phyloP scores from a whole-genome alignment of 257 asterid species.

The Jacaranda copaia region DNA sequence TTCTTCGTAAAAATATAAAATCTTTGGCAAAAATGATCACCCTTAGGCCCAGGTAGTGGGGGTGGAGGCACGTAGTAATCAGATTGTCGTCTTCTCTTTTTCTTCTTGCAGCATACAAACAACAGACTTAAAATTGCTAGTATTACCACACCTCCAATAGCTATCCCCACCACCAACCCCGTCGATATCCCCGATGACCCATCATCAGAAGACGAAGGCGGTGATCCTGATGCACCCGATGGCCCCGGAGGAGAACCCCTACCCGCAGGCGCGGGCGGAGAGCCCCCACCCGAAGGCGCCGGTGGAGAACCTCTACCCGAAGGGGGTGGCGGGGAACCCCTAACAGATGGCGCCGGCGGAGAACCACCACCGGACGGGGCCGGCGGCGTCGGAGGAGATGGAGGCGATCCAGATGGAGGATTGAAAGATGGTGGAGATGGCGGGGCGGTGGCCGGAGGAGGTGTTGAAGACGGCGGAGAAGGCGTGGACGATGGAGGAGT shows the following conservation, averaged over 20 bases:
- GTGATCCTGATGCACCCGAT: conserved; percentile 41
- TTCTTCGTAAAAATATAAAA: neutral
- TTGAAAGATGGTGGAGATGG: conserved; percentile 37
- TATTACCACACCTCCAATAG: conserved; percentile 65
- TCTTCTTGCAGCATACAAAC: conserved; percentile 65
- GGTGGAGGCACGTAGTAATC: conserved; percentile 64
- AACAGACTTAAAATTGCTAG: conserved; percentile 58
- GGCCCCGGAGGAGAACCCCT: conserved; percentile 48
- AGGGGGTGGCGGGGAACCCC: conserved; percentile 43
- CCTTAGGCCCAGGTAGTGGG: conserved; percentile 67
- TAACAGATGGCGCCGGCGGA: conserved; percentile 37
- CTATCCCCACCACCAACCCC: conserved; percentile 67
- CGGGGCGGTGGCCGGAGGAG: conserved; percentile 42
- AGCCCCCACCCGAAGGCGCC: conserved; percentile 34
- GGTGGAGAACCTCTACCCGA: conserved; percentile 47
- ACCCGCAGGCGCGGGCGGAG: conserved; percentile 35
- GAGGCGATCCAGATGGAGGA: too few species aligned
- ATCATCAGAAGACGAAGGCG: conserved; percentile 44
- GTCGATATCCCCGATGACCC: conserved; percentile 50
- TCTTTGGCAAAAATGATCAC: conserved; percentile 39
- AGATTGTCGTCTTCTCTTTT: conserved; percentile 61
- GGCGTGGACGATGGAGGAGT: conserved; percentile 49
- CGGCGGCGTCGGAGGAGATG: conserved; percentile 30
- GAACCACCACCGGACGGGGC: conserved; percentile 39
- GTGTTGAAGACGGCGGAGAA: conserved; percentile 42